phyloP scores from a whole-genome alignment of 1,139 yeast species.

The Geotrichum candidum region DNA sequence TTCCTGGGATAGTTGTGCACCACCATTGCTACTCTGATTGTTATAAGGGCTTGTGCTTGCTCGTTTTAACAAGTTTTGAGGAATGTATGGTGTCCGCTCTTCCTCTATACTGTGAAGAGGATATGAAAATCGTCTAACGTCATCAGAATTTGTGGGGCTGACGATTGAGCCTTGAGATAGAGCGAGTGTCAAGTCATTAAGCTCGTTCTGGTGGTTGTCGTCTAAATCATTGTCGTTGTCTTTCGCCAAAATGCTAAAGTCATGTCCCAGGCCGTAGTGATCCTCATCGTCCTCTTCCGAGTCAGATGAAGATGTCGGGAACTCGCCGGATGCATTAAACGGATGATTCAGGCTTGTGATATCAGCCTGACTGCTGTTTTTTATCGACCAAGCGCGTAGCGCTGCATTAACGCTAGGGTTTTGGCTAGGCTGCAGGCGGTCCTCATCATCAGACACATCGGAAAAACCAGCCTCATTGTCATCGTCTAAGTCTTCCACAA shows the following conservation, averaged over 20 bases:
- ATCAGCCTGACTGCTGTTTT: conserved; percentile 19
- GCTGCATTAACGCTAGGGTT: conserved; percentile 14
- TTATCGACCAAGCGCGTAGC: conserved; percentile 17
- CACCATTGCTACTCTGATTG: not conserved
- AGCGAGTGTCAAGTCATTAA: not conserved
- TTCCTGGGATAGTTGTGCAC: conserved; percentile 1
- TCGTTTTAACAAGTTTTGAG: conserved; percentile 11
- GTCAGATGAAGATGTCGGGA: conserved; percentile 19
- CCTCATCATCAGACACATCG: conserved; percentile 1
- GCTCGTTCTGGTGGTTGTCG: not conserved
- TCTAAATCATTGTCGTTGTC: not conserved
- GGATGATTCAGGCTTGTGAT: conserved; percentile 5
- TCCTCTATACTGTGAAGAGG: conserved; percentile 16
- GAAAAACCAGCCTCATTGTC: conserved; percentile 24
- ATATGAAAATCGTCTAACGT: not conserved
- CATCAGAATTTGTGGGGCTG: not conserved
- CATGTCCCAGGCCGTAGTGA: conserved; percentile 15
- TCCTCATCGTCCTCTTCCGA: conserved; percentile 22
- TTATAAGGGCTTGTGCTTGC: not conserved
- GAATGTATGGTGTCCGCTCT: conserved; percentile 18
- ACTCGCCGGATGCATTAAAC: not conserved
- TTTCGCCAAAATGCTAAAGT: conserved; percentile 1
- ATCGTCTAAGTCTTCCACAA: conserved; percentile 22
- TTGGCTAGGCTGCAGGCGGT: not conserved
- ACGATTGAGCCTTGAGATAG: not conserved